phyloP scores from a whole-genome alignment of 768 basidiomycete genomes.

The Termitomyces sp. region DNA sequence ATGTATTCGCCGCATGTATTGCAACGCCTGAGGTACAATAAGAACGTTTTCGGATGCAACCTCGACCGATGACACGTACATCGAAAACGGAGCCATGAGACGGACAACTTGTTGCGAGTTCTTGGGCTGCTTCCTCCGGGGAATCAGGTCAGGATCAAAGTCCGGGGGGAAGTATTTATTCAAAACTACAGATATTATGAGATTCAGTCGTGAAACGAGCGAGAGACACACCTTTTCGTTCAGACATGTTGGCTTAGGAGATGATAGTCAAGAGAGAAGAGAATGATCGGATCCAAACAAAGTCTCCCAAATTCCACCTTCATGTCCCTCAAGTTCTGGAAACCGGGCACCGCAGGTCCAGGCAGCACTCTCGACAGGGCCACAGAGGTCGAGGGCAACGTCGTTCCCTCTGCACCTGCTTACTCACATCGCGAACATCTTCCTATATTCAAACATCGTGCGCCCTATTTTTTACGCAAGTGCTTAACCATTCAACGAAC shows the following conservation, averaged over 20 bases:
- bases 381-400: constrained; percentile 68
- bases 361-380: constrained; percentile 87
- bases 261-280: constrained; percentile 4
- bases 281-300: constrained; percentile 13
- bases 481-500: background rate
- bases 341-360: constrained; percentile 80
- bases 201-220: background rate
- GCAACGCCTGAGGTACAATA: constrained; percentile 59
- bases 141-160: constrained; percentile 96
- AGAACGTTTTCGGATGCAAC: background rate
- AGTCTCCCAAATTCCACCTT: background rate
- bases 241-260: constrained; percentile 56
- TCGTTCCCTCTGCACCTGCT: constrained; percentile 63
- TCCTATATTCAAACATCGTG: constrained; percentile 90
- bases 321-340: constrained; percentile 80
- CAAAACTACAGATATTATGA: constrained; percentile 49
- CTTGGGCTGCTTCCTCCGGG: constrained; percentile 83
- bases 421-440: constrained; percentile 71
- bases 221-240: constrained; percentile 64
- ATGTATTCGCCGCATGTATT: constrained; percentile 98
- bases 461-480: constrained; percentile 20
- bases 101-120: constrained; percentile 97
- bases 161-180: constrained; percentile 98
- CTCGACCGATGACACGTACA: constrained; percentile 46
- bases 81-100: constrained; percentile 99